Evolutionary conservation across 129 eudicot species (phyloP).

Genomic region (Tagetes erecta): DNA sequence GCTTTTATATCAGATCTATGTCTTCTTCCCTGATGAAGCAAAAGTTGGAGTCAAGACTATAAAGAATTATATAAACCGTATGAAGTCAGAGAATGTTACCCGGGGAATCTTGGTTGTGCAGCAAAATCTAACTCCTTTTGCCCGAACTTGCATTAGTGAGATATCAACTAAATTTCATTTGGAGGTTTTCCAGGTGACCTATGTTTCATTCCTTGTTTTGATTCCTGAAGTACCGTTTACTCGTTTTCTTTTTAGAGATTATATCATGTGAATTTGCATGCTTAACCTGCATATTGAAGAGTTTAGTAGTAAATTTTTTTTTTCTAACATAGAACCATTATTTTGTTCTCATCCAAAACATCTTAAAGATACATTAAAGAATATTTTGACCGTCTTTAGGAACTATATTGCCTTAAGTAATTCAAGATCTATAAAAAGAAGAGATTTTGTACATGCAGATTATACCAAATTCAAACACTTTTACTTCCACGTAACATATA

Average conservation of each 20-base stretch:
- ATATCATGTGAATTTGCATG: slow-evolving; percentile 12
- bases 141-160: slow-evolving; percentile 70
- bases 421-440: too few species aligned
- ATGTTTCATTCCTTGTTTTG: slow-evolving; percentile 4
- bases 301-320: not conserved
- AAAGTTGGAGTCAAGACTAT: slow-evolving; percentile 93
- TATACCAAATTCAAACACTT: too few species aligned
- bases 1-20: slow-evolving; percentile 53
- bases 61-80: slow-evolving; percentile 68
- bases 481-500: too few species aligned
- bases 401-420: too few species aligned
- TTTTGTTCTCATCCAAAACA: not conserved
- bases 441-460: too few species aligned
- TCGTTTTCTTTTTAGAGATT: not conserved
- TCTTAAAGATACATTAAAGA: too few species aligned
- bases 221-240: not conserved
- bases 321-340: slow-evolving; percentile 3
- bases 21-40: slow-evolving; percentile 85
- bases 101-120: slow-evolving; percentile 87
- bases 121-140: slow-evolving; percentile 79
- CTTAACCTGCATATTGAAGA: not conserved
- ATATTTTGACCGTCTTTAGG: too few species aligned
- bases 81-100: slow-evolving; percentile 81
- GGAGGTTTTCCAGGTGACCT: slow-evolving; percentile 82
- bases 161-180: slow-evolving; percentile 70